phyloP scores from a whole-genome alignment of 2,329 filamentous ascomycete genomes.

The Penicillium sclerotigenum region DNA sequence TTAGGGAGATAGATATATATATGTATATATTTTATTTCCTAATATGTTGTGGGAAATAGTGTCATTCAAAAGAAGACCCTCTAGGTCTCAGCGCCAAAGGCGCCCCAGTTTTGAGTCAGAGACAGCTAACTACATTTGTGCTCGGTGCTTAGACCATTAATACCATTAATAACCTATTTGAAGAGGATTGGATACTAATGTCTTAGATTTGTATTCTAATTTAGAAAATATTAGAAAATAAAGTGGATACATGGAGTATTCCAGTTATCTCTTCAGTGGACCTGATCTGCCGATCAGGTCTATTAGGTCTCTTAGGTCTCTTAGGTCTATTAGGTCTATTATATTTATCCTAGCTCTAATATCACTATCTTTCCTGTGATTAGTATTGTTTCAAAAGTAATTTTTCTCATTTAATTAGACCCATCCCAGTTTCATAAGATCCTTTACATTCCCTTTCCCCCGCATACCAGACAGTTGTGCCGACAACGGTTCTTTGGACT shows the following conservation, averaged over 20 bases:
- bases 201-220: neutral
- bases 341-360: neutral
- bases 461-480: slow-evolving; percentile 16
- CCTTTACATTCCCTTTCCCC: slow-evolving; percentile 2
- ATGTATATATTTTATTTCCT: neutral
- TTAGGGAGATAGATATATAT: too few species aligned
- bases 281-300: neutral
- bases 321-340: neutral
- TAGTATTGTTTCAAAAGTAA: neutral
- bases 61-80: neutral
- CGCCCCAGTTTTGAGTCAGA: too few species aligned
- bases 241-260: too few species aligned
- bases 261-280: neutral
- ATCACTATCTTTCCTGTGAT: neutral
- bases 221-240: neutral
- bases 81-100: neutral
- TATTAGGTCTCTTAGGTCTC: neutral
- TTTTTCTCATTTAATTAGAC: too few species aligned
- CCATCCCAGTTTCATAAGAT: neutral
- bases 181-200: neutral
- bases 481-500: slow-evolving; percentile 1
- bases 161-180: neutral
- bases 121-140: neutral
- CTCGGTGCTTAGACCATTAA: neutral
- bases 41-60: too few species aligned